Base-by-base conservation (phyloP, 169 alveolate species). In the Cryptosporidium sp. region DNA sequence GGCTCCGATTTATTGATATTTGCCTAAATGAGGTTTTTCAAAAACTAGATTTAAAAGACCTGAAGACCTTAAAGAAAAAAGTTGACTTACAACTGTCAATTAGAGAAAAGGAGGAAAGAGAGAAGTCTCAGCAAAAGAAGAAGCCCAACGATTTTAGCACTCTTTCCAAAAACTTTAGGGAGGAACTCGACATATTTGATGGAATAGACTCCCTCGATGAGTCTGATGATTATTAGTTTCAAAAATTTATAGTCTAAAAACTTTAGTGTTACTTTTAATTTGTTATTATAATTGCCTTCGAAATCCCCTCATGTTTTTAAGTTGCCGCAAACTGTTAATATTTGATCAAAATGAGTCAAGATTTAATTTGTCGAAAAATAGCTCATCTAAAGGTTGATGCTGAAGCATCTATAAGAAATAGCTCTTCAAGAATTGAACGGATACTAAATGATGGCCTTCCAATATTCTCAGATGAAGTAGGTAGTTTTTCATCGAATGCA, bases 151-250 rank as follows among this genome's bases (percentile, higher is more conserved):
- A 80, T 2, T 9, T 80, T 21, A 14, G 42, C 4, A 62, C 69
- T 60, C 35, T 80, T 9, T 62, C 89, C 26, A 80, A 67, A 44
- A 80, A 80, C 52, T 80, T 44, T 26, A 80, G 68, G 26, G 89
- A 80, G 42, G 89, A 80, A n/a, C 65, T 80, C 5, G 89, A 80
- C 60, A 80, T 80, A 45, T 80, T 80, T 42, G 89, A 80, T 62
- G 89, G 89, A 44, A 58, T 80, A 26, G 89, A 80, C 29, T 80
- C 75, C 31, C 75, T 80, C 4, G 84, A 70, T 45, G 89, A 80
- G n/a, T 80, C 89, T 26, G 89, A 80, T 21, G 89, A 80, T 48
- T 80, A 80, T 62, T 80, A 72, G 21, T 29, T 37, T 72, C 18
- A 7, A 10, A 56, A 53, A 37, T 33, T 6, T 53, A 3, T 31